Evolutionary conservation across 2,329 filamentous ascomycete genomes (phyloP).

Genomic region (Talaromyces sp.): DNA sequence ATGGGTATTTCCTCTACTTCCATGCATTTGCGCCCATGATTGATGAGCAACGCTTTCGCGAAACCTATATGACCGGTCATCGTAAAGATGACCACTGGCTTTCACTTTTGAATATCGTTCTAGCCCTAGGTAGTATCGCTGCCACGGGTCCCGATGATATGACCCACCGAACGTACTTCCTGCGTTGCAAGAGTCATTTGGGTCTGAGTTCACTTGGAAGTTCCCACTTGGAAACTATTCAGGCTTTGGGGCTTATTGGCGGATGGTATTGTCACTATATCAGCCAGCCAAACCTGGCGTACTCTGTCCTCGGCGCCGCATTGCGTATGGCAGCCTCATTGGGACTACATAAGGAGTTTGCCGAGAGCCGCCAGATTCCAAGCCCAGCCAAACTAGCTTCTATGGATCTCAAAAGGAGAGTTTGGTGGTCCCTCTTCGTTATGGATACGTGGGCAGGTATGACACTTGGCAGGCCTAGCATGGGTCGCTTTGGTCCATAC

Average conservation of each 20-base stretch:
- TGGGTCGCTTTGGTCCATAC: conserved; percentile 68
- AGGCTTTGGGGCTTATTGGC: conserved; percentile 70
- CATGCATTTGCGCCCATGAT: conserved; percentile 74
- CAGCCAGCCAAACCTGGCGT: conserved; percentile 76
- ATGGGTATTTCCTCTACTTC: conserved; percentile 75
- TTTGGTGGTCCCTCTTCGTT: conserved; percentile 76
- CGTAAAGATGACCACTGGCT: conserved; percentile 71
- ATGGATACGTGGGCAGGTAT: conserved; percentile 74
- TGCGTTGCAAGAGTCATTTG: conserved; percentile 67
- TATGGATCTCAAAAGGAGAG: conserved; percentile 65
- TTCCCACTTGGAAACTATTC: conserved; percentile 72
- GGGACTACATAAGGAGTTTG: conserved; percentile 69
- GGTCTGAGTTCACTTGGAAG: conserved; percentile 69
- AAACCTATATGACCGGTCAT: conserved; percentile 64
- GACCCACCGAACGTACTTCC: conserved; percentile 71
- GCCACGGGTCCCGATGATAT: conserved; percentile 65
- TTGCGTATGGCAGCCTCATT: conserved; percentile 74
- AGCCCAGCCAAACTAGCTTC: conserved; percentile 53
- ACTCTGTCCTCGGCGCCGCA: conserved; percentile 70
- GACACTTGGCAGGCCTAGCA: conserved; percentile 70
- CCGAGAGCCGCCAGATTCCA: conserved; percentile 46
- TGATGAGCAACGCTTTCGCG: conserved; percentile 70
- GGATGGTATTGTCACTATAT: conserved; percentile 79
- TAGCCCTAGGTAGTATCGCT: conserved; percentile 73
- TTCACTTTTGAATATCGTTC: conserved; percentile 73